Evolutionary conservation across 1,284 basidiomycete genomes (phyloP), one percentile per base, ranked within the genome.

Genomic region (Trichosporon sp.): DNA sequence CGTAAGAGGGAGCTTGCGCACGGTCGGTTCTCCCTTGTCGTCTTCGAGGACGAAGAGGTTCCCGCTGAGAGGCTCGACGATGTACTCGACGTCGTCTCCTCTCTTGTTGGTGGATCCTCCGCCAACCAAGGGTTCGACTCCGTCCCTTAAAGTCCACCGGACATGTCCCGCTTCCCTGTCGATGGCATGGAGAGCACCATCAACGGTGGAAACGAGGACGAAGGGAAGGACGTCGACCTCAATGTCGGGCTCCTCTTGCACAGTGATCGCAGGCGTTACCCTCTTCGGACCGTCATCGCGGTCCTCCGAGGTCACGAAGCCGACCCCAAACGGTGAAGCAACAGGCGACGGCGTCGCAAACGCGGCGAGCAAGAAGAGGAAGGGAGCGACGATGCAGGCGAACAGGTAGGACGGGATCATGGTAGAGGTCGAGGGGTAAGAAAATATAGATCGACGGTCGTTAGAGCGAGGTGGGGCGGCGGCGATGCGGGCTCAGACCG

Each of bases 1-100:
- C 2, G 81, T 80, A 54, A 83, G 71, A 26, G 83, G 83, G 14
- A 84, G 75, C 68, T 81, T 81, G 63, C 82, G 76, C 21, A 84
- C 75, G 66, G 77, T 81, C n/a, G 79, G 80, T 12, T 73, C 64
- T 54, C 76, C 75, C 43, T 71, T 75, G 31, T 70, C 73, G 4
- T 66, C 66, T n/a, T 81, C 81, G 68, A 80, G 80, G 46, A 82
- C 82, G 66, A 78, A 84, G 54, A 84, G 71, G 63, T 77, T 77
- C 31, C 83, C 83, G 68, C 80, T 82, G 14, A 83, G 76, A 1
- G 83, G 83, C 71, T 84, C 83, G 56, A 84, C 80, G 54, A 84
- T 83, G 70, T 83, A 84, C 65, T 81, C 79, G 35, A 68, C 70
- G 37, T 68, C 67, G 38, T 74, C 68, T 16, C 38, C 51, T 32